phyloP scores from a whole-genome alignment of 306 rosid species.

The Cajanus cajan region DNA sequence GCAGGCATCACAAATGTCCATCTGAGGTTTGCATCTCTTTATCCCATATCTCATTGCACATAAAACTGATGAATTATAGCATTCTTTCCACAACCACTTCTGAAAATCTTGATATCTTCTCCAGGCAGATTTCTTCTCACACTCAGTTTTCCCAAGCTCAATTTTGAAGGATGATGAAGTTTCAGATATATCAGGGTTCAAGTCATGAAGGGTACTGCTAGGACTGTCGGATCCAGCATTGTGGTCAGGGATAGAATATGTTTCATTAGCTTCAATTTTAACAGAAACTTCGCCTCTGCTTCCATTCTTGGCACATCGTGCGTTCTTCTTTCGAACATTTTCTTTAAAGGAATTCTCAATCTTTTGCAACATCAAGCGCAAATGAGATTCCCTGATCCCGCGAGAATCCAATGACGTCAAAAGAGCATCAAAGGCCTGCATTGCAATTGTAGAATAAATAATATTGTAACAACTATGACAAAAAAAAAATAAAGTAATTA shows the following conservation, averaged over 20 bases:
- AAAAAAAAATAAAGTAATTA: neutral
- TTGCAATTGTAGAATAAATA: conserved; percentile 23
- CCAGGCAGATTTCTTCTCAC: conserved; percentile 73
- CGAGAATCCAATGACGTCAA: conserved; percentile 79
- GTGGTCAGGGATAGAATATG: conserved; percentile 43
- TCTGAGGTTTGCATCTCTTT: conserved; percentile 66
- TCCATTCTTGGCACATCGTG: conserved; percentile 33
- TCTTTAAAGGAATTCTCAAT: conserved; percentile 76
- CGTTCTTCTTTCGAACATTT: conserved; percentile 62
- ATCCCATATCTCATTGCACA: conserved; percentile 70
- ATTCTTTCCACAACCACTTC: conserved; percentile 89
- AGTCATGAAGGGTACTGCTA: conserved; percentile 61
- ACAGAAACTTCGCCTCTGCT: conserved; percentile 34
- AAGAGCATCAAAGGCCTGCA: conserved; percentile 86
- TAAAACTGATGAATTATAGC: conserved; percentile 60
- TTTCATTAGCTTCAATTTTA: conserved; percentile 58
- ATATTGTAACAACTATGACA: conserved; percentile 3
- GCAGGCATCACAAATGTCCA: conserved; percentile 73
- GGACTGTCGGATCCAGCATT: conserved; percentile 65
- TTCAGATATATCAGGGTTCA: conserved; percentile 52
- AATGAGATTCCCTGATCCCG: conserved; percentile 89
- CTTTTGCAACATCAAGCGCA: conserved; percentile 90
- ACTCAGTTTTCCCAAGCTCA: conserved; percentile 75
- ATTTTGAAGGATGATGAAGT: conserved; percentile 76
- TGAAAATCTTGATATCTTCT: conserved; percentile 86